Evolutionary conservation across 441 rosid genomes (phyloP), one percentile per base, ranked within the genome.

Genomic region (Gossypium lobatum): DNA sequence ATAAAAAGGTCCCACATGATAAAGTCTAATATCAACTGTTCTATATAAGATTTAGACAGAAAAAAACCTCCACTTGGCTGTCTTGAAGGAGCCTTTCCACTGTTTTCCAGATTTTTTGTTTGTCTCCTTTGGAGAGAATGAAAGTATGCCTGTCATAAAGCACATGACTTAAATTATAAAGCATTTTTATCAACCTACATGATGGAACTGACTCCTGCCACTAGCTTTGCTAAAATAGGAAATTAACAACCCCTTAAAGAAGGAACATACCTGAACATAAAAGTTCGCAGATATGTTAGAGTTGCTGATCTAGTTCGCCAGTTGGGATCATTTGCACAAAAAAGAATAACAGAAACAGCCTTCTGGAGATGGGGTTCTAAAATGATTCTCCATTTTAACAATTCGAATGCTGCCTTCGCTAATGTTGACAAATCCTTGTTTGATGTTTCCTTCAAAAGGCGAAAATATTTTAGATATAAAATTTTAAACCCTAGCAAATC

Each of bases 271-370:
- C 99, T 93, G 79, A 88, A 92, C 99, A 96, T 93, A 83, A 96
- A 96, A 70, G 97, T 88, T 69, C 97, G 87, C 17, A 96, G 89
- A 87, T 87, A 96, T 2, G 98, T 96, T 73, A 95, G 82, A 54
- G 94, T 89, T 71, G 97, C 91, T 80, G 99, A 96, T 85, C 99
- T 86, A 75, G 94, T 93, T 77, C 99, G 88, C 99, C 99, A 96
- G 82, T 93, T 96, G 58, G 91, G 76, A 86, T 96, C 97, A 76
- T 77, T 80, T 62, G 90, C 89, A 71, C 91, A 89, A 76, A 91
- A 79, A 80, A 90, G 93, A 82, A 93, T 86, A 75, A 88, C 84
- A 39, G 81, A 79, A 74, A 92, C 88, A 78, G 82, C 88, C 86
- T 86, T 88, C 83, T 91, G 88, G 57, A 96, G 91, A 85, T 89